Base-by-base conservation (phyloP, 2,329 filamentous ascomycete genomes). In the Macroventuria anomochaeta region DNA sequence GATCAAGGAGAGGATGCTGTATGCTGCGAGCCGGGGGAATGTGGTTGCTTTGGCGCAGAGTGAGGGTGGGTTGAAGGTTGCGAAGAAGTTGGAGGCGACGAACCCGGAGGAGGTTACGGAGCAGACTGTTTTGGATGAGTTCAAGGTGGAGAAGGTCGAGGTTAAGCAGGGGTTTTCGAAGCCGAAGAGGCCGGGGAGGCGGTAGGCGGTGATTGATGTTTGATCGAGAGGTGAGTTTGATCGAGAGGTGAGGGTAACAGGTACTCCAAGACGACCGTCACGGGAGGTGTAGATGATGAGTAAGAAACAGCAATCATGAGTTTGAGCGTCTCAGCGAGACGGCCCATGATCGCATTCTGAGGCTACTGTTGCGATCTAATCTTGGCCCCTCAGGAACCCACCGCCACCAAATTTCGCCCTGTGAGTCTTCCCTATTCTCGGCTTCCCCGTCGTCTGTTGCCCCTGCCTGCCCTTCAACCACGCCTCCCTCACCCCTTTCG, bases 1-100 rank as follows among this genome's bases (percentile, higher is more conserved):
- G 76, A 89, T 95, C 78, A 93, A 91, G 78, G 88, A 89, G 76
- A 83, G 90, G 59, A 96, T 96, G 91, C 76, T 95, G 68, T 95
- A 95, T 72, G 89, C 90, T 20, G 84, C 83, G 47, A 83, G 80
- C 53, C 79, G 84, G 63, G 76, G 77, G 23, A 78, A 79, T 20
- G 88, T 90, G 3, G 78, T 92, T 25, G 76, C 79, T n/a, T 73
- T 87, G 28, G 90, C 89, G 15, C 84, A 87, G 65, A 76, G 76
- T 29, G 84, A 90, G 61, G 87, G 85, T 1, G 87, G 86, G 0
- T 68, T 93, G 43, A 80, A 78, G 51, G 78, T 91, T 4, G 86
- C 85, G 52, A 92, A 90, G 82, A 88, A 83, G 71, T 75, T 88
- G 53, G 85, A 88, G 70, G 84, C 81, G 31, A 84, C 82, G 18